A percentile compares a stretch with the other conserved stretches of the same genome.
Evolutionary conservation across 2,329 filamentous ascomycete species (phyloP).

Genomic region (Aspergillus fischeri): DNA sequence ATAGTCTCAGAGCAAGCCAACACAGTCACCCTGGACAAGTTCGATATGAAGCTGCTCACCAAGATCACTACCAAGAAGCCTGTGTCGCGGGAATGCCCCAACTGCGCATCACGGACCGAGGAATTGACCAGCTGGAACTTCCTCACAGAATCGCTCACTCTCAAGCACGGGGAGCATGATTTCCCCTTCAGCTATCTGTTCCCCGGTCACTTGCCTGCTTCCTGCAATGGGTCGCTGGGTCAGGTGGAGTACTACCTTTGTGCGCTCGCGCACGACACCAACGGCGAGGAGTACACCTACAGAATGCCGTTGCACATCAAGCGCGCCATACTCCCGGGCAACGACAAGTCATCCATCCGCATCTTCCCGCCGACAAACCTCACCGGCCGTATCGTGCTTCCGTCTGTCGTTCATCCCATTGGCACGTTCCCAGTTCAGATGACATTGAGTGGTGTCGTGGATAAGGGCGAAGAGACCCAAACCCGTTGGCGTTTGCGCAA

Average conservation of each 20-base stretch:
- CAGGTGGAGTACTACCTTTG: constrained; percentile 75
- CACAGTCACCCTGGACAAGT: constrained; percentile 63
- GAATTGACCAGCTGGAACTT: constrained; percentile 79
- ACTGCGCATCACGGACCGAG: constrained; percentile 68
- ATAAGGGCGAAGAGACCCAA: constrained; percentile 63
- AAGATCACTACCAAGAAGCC: constrained; percentile 76
- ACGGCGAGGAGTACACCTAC: constrained; percentile 61
- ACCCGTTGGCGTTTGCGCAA: constrained; percentile 88
- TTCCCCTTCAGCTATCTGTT: constrained; percentile 90
- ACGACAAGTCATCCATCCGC: constrained; percentile 82
- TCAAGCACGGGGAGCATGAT: constrained; percentile 59
- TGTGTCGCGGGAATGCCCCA: constrained; percentile 70
- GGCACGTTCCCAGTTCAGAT: constrained; percentile 75
- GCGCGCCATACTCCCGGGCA: constrained; percentile 73
- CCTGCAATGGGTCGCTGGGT: constrained; percentile 68
- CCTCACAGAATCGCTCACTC: constrained; percentile 50
- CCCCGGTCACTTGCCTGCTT: constrained; percentile 78
- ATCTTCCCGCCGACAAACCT: constrained; percentile 97
- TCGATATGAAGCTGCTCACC: constrained; percentile 68
- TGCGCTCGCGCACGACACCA: constrained; percentile 60
- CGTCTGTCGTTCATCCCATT: constrained; percentile 79
- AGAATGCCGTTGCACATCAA: constrained; percentile 67
- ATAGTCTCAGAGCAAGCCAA: constrained; percentile 61
- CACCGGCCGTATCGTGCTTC: constrained; percentile 76
- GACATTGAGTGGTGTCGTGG: constrained; percentile 80